Evolutionary conservation across 2,329 filamentous ascomycete genomes (phyloP).

Genomic region (Calonectria naviculata): DNA sequence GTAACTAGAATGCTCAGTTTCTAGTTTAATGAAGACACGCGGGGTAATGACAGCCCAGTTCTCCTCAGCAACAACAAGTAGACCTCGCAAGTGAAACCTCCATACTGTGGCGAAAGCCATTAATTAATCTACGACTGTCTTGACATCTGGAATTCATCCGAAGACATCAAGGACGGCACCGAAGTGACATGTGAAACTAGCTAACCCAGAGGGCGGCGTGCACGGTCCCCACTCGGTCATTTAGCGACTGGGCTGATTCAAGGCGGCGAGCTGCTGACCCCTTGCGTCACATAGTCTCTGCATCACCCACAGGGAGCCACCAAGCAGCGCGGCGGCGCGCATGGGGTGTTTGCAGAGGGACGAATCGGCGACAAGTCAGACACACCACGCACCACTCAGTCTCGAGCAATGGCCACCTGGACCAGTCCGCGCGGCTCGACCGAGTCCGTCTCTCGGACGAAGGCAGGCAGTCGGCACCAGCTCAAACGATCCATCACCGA

Average conservation of each 20-base stretch:
- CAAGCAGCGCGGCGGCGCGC: background rate
- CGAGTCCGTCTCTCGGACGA: slow-evolving; percentile 37
- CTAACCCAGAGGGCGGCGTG: background rate
- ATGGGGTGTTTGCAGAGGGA: slow-evolving; percentile 5
- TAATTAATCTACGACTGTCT: slow-evolving; percentile 1
- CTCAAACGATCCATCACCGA: slow-evolving; percentile 68
- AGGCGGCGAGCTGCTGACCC: slow-evolving; percentile 17
- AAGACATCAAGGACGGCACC: slow-evolving; percentile 2
- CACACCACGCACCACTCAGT: slow-evolving; percentile 4
- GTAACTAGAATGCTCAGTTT: background rate
- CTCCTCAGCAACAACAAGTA: background rate
- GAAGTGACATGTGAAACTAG: slow-evolving; percentile 20
- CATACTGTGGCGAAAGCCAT: background rate
- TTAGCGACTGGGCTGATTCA: slow-evolving; percentile 12
- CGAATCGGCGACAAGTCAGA: slow-evolving; percentile 12
- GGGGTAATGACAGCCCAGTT: slow-evolving; percentile 3
- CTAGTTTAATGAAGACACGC: slow-evolving; percentile 13
- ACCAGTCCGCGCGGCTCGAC: slow-evolving; percentile 37
- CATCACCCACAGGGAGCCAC: slow-evolving; percentile 6
- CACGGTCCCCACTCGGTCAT: slow-evolving; percentile 6
- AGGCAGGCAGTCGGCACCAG: slow-evolving; percentile 57
- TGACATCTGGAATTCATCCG: slow-evolving; percentile 11
- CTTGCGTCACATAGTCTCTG: slow-evolving; percentile 20
- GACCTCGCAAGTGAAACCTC: background rate
- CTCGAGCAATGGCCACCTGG: slow-evolving; percentile 33